Conservation (phyloP, 257 asterid species). For the Ophiorrhiza pumila region DNA sequence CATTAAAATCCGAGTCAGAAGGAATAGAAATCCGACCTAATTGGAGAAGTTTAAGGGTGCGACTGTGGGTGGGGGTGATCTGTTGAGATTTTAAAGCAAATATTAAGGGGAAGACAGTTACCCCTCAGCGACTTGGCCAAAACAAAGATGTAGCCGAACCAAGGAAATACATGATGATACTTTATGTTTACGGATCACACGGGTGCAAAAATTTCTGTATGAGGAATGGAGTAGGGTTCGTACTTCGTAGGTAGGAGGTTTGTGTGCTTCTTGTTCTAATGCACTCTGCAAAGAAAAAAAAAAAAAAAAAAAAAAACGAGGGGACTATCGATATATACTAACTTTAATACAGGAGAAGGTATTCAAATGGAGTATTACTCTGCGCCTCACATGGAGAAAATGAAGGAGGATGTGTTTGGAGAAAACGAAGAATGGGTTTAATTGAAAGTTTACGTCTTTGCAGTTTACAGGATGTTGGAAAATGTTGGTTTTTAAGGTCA, state of each 20-base stretch:
- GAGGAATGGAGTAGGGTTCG: not conserved
- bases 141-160: not conserved
- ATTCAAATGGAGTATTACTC: too few species aligned
- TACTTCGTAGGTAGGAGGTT: slow-evolving; percentile 11
- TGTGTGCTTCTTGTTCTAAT: not conserved
- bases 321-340: not conserved
- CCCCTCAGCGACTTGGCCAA: slow-evolving; percentile 46
- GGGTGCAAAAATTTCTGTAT: too few species aligned
- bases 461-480: not conserved
- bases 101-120: slow-evolving; percentile 42
- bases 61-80: slow-evolving; percentile 13
- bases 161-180: not conserved
- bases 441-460: slow-evolving; percentile 18
- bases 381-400: too few species aligned
- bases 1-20: slow-evolving; percentile 26
- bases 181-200: too few species aligned
- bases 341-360: too few species aligned
- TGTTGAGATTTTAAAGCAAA: slow-evolving; percentile 38
- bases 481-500: slow-evolving; percentile 16
- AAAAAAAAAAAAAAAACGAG: too few species aligned
- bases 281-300: too few species aligned
- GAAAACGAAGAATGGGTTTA: slow-evolving; percentile 7
- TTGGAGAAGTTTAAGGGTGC: slow-evolving; percentile 28
- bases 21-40: slow-evolving; percentile 69
- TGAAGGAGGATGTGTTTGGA: too few species aligned